A percentile compares a stretch with the other conserved stretches of the same genome.
Evolutionary conservation across 441 rosid species (phyloP).

Genomic region (Populus trichocarpa): DNA sequence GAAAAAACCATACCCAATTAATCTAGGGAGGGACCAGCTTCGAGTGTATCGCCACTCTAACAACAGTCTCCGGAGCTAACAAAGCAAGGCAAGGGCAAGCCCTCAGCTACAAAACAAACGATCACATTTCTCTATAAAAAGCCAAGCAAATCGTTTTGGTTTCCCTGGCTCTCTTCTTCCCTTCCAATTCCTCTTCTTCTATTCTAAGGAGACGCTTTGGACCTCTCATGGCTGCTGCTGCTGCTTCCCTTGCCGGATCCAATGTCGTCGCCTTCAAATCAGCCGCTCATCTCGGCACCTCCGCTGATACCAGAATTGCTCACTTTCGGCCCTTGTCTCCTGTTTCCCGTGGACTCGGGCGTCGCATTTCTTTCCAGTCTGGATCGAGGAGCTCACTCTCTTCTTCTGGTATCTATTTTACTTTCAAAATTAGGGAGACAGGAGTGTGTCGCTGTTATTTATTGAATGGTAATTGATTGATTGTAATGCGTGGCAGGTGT

Average conservation of each 20-base stretch:
- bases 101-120: neutral
- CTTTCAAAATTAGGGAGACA: neutral
- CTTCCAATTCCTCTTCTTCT: constrained; percentile 14
- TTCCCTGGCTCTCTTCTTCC: constrained; percentile 35
- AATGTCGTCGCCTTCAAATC: constrained; percentile 41
- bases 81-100: constrained; percentile 17
- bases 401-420: constrained; percentile 41
- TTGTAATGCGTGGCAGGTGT: constrained; percentile 28
- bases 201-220: constrained; percentile 24
- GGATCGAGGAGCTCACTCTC: constrained; percentile 36
- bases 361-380: constrained; percentile 34
- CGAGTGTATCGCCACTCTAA: constrained; percentile 30
- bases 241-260: constrained; percentile 39
- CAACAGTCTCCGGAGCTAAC: constrained; percentile 27
- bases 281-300: constrained; percentile 16
- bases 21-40: constrained; percentile 3
- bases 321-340: constrained; percentile 43
- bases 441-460: neutral
- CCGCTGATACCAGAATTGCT: constrained; percentile 29
- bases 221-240: constrained; percentile 60
- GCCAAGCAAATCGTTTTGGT: neutral
- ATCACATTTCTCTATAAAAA: neutral
- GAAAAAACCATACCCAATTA: neutral
- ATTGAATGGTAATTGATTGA: neutral
- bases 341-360: constrained; percentile 19